Conservation (phyloP, 2,329 filamentous ascomycete species). For the Paecilomyces niveus region DNA sequence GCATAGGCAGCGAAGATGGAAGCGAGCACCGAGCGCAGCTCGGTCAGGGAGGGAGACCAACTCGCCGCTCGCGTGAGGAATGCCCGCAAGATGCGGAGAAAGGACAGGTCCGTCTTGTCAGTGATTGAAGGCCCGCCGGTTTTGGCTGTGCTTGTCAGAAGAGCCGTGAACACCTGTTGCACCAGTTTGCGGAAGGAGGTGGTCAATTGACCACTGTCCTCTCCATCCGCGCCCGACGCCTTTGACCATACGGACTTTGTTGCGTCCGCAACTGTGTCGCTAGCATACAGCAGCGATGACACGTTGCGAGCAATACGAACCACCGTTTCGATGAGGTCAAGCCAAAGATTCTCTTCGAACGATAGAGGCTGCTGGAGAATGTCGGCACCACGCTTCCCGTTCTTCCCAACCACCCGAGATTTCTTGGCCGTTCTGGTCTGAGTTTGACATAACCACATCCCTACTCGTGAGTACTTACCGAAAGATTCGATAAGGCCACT, state of each 20-base stretch:
- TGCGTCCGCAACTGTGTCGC: constrained; percentile 21
- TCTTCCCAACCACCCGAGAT: constrained; percentile 20
- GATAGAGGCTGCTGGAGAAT: constrained; percentile 51
- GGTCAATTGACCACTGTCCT: constrained; percentile 43
- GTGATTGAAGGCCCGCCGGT: constrained; percentile 20
- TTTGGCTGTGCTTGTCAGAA: constrained; percentile 67
- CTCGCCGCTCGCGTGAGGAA: constrained; percentile 79
- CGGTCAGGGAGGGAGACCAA: constrained; percentile 76
- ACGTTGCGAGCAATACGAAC: constrained; percentile 58
- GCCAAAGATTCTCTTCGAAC: constrained; percentile 58
- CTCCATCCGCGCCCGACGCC: constrained; percentile 13
- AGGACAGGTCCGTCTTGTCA: constrained; percentile 58
- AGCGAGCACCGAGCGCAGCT: constrained; percentile 74
- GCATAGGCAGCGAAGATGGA: constrained; percentile 94
- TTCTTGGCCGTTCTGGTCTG: constrained; percentile 59
- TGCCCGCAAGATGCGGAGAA: constrained; percentile 78
- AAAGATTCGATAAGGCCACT: constrained; percentile 69
- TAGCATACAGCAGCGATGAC: constrained; percentile 47
- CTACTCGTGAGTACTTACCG: constrained; percentile 85
- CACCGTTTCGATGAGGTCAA: constrained; percentile 57
- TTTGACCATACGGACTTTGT: constrained; percentile 10
- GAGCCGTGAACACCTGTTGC: constrained; percentile 82
- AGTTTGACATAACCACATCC: constrained; percentile 90
- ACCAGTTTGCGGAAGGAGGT: constrained; percentile 68
- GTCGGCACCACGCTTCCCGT: constrained; percentile 30